phyloP scores from a whole-genome alignment of 306 rosid species.

The Spatholobus suberectus region DNA sequence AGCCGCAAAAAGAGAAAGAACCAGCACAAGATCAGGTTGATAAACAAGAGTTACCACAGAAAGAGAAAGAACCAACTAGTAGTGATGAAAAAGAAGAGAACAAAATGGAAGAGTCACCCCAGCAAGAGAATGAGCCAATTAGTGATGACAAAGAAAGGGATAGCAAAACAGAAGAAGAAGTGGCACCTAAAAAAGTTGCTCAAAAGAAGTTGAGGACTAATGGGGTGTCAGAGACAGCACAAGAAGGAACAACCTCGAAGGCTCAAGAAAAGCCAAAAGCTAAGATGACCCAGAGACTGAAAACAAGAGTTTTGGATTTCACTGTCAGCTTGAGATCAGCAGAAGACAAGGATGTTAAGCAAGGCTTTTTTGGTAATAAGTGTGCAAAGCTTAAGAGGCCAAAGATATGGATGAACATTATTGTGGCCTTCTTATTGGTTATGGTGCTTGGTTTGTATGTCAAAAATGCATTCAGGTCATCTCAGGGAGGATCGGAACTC shows the following conservation, averaged over 20 bases:
- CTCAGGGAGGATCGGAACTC: not conserved
- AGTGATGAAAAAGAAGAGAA: not conserved
- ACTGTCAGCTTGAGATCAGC: conserved; percentile 3
- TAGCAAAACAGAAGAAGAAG: not conserved
- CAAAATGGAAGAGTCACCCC: not conserved
- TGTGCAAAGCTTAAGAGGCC: conserved; percentile 18
- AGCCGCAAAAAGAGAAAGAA: conserved; percentile 1
- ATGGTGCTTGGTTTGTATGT: conserved; percentile 47
- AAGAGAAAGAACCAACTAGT: not conserved
- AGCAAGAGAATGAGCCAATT: not conserved
- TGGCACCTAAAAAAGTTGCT: not conserved
- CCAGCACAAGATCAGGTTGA: not conserved
- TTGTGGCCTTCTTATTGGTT: conserved; percentile 45
- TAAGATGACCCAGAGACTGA: conserved; percentile 17
- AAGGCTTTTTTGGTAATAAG: not conserved
- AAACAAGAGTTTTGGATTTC: conserved; percentile 36
- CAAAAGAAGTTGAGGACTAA: not conserved
- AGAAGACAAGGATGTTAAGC: conserved; percentile 12
- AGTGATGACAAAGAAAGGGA: conserved; percentile 29
- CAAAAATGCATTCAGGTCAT: conserved; percentile 36
- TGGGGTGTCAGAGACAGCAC: not conserved
- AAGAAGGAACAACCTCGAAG: not conserved
- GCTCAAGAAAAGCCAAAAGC: not conserved
- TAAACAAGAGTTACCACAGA: not conserved
- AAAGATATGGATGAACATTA: conserved; percentile 49